These are phyloP conservation scores for Trichoderma polysporum DNA, from an alignment of 2,329 filamentous ascomycete genomes.

Conservation along the genomic window DNA sequence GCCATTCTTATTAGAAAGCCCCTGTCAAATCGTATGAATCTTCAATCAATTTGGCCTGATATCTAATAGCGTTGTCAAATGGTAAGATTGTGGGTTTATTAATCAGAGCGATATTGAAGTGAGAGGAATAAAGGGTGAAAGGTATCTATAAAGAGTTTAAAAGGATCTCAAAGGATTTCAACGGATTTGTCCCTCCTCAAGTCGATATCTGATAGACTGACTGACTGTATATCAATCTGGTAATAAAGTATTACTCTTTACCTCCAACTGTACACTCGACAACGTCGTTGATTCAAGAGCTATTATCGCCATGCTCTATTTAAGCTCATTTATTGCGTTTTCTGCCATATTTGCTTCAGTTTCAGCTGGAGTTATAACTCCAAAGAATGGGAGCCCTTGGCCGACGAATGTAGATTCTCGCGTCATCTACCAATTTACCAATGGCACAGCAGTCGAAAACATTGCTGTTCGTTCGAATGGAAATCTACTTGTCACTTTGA, in stretches of 20 bases:
- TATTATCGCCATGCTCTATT: neutral
- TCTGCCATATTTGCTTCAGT: neutral
- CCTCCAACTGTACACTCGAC: neutral
- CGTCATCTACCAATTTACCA: neutral
- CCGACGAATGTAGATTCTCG: neutral
- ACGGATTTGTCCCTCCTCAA: neutral
- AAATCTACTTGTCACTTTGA: neutral
- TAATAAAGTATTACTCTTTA: neutral
- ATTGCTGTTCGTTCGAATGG: neutral
- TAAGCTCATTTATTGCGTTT: neutral
- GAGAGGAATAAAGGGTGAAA: too few species aligned
- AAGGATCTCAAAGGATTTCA: neutral
- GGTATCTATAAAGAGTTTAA: too few species aligned
- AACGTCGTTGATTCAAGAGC: neutral
- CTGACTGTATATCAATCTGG: too few species aligned
- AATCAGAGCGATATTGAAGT: neutral
- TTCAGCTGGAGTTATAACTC: neutral
- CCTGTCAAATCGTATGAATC: too few species aligned
- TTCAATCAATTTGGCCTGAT: too few species aligned
- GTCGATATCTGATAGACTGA: neutral
- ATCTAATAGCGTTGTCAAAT: neutral
- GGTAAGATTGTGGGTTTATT: neutral
- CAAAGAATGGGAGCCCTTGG: neutral
- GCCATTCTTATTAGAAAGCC: too few species aligned
- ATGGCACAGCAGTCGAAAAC: neutral